phyloP scores from a whole-genome alignment of 2,329 filamentous ascomycete species.

The Ophiostoma triangulosporum region DNA sequence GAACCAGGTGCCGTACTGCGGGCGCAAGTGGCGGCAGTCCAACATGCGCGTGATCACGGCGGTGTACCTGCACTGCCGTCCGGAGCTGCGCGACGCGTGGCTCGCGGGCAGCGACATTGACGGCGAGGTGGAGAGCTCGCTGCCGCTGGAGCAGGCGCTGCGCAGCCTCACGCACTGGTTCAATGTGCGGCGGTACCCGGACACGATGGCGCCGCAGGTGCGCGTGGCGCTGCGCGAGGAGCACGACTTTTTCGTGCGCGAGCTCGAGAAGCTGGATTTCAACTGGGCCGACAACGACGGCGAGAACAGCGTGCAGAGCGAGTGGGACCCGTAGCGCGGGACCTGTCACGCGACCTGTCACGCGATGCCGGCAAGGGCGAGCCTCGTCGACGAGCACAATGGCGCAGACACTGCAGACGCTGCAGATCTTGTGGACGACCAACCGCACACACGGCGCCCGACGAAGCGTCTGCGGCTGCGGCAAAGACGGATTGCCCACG shows the following conservation, averaged over 20 bases:
- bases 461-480: neutral
- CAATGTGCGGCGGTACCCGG: slow-evolving; percentile 71
- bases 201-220: slow-evolving; percentile 53
- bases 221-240: slow-evolving; percentile 52
- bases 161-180: slow-evolving; percentile 88
- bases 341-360: too few relatives aligned
- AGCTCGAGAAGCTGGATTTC: slow-evolving; percentile 58
- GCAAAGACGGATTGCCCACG: neutral
- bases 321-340: slow-evolving; percentile 12
- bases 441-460: too few relatives aligned
- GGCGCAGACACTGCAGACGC: too few relatives aligned
- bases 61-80: slow-evolving; percentile 85
- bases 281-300: slow-evolving; percentile 22
- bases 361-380: too few relatives aligned
- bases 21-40: slow-evolving; percentile 91
- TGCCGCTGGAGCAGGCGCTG: slow-evolving; percentile 84
- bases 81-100: slow-evolving; percentile 92
- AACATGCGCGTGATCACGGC: slow-evolving; percentile 99
- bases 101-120: slow-evolving; percentile 83
- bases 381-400: too few relatives aligned
- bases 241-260: slow-evolving; percentile 65
- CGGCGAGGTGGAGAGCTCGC: slow-evolving; percentile 80
- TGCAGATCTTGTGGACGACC: too few relatives aligned
- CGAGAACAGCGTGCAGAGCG: slow-evolving; percentile 18
- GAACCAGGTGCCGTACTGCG: slow-evolving; percentile 94